These are phyloP conservation scores for Leptographium procerum DNA, from an alignment of 2,329 filamentous ascomycete species.

Conservation along the genomic window DNA sequence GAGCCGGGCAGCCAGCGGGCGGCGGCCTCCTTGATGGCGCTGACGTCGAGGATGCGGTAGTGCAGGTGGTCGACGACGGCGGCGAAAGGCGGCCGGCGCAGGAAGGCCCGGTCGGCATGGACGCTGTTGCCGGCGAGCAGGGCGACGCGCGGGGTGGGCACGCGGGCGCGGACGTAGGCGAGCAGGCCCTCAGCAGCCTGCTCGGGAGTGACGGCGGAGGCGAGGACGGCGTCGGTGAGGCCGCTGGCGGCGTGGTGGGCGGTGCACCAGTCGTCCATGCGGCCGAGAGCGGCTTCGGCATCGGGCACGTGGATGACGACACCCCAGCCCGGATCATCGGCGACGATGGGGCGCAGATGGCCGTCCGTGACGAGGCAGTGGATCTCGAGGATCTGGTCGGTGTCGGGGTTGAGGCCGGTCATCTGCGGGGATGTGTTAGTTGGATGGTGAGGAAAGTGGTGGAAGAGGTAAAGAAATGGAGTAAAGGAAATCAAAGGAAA, in stretches of 20 bases:
- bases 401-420: constrained; percentile 72
- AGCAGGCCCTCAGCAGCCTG: constrained; percentile 64
- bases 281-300: constrained; percentile 53
- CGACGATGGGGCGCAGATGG: constrained; percentile 43
- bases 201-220: constrained; percentile 60
- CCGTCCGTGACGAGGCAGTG: constrained; percentile 84
- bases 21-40: constrained; percentile 81
- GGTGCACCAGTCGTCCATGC: constrained; percentile 86
- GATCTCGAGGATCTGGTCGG: constrained; percentile 80
- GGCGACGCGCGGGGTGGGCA: constrained; percentile 55
- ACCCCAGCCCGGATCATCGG: constrained; percentile 72
- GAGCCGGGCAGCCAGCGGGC: constrained; percentile 64
- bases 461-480: not conserved
- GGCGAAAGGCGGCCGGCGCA: constrained; percentile 63
- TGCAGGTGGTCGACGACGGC: constrained; percentile 66
- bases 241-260: constrained; percentile 70
- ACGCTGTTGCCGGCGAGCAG: constrained; percentile 88
- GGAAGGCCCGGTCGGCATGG: constrained; percentile 77
- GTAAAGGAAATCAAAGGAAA: not conserved
- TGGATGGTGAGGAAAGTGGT: not conserved
- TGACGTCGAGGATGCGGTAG: constrained; percentile 87
- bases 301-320: constrained; percentile 63
- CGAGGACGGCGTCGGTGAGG: constrained; percentile 63
- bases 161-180: constrained; percentile 61
- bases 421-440: constrained; percentile 51